phyloP scores from a whole-genome alignment of 1,284 basidiomycete genomes.

The Ustilago sp. region DNA sequence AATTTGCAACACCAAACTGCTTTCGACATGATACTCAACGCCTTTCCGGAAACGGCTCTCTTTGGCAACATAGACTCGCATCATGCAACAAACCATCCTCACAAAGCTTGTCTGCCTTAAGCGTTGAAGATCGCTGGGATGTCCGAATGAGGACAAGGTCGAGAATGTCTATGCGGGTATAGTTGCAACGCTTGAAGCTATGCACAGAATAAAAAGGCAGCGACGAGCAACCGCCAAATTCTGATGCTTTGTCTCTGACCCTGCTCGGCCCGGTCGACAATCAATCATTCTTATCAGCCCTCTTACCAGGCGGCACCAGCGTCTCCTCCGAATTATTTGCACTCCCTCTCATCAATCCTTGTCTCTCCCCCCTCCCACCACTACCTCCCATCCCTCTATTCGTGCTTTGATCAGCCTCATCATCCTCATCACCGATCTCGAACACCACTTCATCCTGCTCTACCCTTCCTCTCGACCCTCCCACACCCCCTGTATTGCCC shows the following conservation, averaged over 20 bases:
- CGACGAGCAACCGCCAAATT: not conserved
- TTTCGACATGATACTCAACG: not conserved
- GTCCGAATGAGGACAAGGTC: not conserved
- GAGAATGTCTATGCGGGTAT: not conserved
- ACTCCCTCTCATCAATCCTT: slow-evolving; percentile 42
- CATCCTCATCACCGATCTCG: slow-evolving; percentile 59
- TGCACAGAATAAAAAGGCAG: not conserved
- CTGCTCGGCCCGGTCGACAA: not conserved
- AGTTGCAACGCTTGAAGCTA: not conserved
- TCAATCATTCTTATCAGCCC: slow-evolving; percentile 40
- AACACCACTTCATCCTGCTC: slow-evolving; percentile 55
- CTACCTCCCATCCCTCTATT: not conserved
- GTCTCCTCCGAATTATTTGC: slow-evolving; percentile 50
- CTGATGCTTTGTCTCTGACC: not conserved
- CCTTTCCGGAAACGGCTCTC: no score
- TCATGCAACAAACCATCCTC: not conserved
- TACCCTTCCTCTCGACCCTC: slow-evolving; percentile 5
- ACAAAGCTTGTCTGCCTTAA: not conserved
- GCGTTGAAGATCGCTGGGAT: no score
- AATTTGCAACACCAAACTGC: slow-evolving; percentile 10
- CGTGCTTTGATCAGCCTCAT: slow-evolving; percentile 39
- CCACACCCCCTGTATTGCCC: slow-evolving; percentile 1
- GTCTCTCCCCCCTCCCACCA: slow-evolving; percentile 23
- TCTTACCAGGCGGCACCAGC: slow-evolving; percentile 44
- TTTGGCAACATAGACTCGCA: not conserved